These are phyloP conservation scores for Coffea eugenioides DNA, from an alignment of 257 asterid genomes.

Conservation along the genomic window DNA sequence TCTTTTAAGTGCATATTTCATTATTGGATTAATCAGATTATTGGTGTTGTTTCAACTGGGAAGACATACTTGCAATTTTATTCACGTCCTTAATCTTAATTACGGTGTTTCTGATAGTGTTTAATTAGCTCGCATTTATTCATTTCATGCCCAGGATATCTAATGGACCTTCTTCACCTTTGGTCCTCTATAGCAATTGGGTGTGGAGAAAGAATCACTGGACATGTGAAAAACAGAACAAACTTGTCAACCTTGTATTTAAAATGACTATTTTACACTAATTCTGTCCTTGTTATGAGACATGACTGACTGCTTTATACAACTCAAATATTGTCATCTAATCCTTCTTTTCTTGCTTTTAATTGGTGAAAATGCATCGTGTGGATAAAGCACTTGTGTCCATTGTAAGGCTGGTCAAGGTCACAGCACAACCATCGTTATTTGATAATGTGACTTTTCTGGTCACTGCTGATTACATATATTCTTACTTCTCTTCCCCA, in stretches of 20 bases:
- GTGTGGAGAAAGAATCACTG: not conserved
- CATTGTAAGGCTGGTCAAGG: slow-evolving; percentile 60
- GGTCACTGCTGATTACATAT: not conserved
- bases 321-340: not conserved
- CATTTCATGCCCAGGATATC: not conserved
- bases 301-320: not conserved
- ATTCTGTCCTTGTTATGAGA: not conserved
- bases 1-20: not conserved
- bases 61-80: too few relatives aligned
- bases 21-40: not conserved
- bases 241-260: not conserved
- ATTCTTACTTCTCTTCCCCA: not conserved
- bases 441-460: slow-evolving; percentile 28
- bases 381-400: slow-evolving; percentile 39
- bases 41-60: not conserved
- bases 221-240: not conserved
- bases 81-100: too few relatives aligned
- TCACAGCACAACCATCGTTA: slow-evolving; percentile 50
- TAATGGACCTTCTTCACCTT: too few relatives aligned
- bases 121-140: not conserved
- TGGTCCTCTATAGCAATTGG: not conserved
- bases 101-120: too few relatives aligned
- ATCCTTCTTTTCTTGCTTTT: not conserved
- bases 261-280: not conserved
- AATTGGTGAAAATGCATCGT: slow-evolving; percentile 28